Base-by-base conservation (phyloP, 768 basidiomycete species). In the Gymnopilus dilepis region DNA sequence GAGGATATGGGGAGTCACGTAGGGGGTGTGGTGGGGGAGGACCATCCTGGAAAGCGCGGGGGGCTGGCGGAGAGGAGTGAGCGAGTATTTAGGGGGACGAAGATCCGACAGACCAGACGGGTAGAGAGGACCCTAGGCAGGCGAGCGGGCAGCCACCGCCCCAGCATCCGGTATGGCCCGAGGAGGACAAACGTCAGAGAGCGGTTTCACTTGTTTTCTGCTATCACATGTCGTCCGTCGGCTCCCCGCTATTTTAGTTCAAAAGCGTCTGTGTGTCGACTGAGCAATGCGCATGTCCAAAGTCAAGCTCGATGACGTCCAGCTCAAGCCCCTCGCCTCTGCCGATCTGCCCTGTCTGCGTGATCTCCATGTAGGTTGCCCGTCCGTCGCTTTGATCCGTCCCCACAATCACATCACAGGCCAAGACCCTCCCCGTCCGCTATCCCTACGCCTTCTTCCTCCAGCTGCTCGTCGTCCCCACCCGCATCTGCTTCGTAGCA, bases 1-100 rank as follows among this genome's bases (percentile, higher is more conserved):
- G 72, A 92, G 88, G 77, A 94, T 94, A 76, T 92, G 91, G 33
- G 92, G 92, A 65, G 92, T 94, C 55, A 93, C 90, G 73, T 94
- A 92, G 69, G 92, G 92, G 8, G 92, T 92, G 42, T 88, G 84
- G 73, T 88, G 85, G 53, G 86, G 79, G 72, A 84, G 82, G 66
- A 86, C 85, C 90, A 91, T 91, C 67, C 67, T 85, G 76, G 62
- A 65, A 59, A 69, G 66, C 62, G 64, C 22, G 65, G 65, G 63
- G 58, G 58, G 43, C 63, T 65, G 68, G 52, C 15, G 45, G 34
- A 45, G 38, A 28, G 50, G 52, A 37, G 48, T 45, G 45, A 48
- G 52, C 4, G 6, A 21, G 24, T 38, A 67, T 65, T 62, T 62
- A 62, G 64, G 53, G 22, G 57, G 47, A 58, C 62, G 45, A 60